Evolutionary conservation across 1,284 basidiomycete species (phyloP).

Genomic region (Xerocomus amazonicus): DNA sequence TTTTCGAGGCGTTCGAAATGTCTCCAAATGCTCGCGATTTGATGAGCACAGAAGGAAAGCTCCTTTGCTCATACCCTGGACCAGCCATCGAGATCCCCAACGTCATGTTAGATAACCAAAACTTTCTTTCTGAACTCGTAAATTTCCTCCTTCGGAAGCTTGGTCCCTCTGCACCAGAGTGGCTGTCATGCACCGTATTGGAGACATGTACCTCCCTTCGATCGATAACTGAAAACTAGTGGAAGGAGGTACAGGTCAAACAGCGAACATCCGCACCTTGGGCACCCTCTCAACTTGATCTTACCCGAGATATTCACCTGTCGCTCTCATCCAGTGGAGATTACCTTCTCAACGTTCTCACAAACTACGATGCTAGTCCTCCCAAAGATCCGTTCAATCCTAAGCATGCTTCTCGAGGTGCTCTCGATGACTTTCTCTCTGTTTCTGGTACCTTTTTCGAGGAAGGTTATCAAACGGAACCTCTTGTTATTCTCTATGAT

Average conservation of each 20-base stretch:
- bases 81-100: constrained; percentile 27
- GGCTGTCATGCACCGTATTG: constrained; percentile 15
- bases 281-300: background rate
- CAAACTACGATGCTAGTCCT: background rate
- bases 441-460: background rate
- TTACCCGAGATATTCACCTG: background rate
- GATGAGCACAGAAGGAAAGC: constrained; percentile 29
- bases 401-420: background rate
- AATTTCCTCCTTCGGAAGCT: constrained; percentile 37
- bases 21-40: background rate
- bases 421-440: background rate
- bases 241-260: constrained; percentile 7
- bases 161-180: constrained; percentile 12
- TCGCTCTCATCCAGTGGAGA: background rate
- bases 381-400: background rate
- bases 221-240: constrained; percentile 11
- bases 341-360: background rate
- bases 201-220: constrained; percentile 14
- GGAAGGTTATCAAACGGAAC: background rate
- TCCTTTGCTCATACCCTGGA: constrained; percentile 35
- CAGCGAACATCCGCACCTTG: background rate
- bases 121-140: constrained; percentile 25
- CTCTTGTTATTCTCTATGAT: background rate
- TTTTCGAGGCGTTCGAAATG: constrained; percentile 32
- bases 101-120: constrained; percentile 11